A percentile compares a stretch with the other conserved stretches of the same genome.
phyloP scores from a whole-genome alignment of 2,329 filamentous ascomycete genomes.

The Monilinia fructicola region DNA sequence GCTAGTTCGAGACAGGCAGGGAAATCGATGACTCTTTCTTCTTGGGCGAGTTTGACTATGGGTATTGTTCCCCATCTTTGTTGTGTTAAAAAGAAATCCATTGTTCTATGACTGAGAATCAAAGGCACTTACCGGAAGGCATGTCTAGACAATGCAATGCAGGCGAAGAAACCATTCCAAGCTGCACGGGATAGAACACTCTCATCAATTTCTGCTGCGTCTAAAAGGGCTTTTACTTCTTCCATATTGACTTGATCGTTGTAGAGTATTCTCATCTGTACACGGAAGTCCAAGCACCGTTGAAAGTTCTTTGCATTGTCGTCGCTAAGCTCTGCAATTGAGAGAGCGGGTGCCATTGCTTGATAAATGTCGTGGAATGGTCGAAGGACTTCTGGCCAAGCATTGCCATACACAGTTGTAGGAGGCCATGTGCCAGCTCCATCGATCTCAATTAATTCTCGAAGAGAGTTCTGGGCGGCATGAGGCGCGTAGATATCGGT shows the following conservation, averaged over 20 bases:
- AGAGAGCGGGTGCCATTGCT: constrained; percentile 36
- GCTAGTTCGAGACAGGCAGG: constrained; percentile 39
- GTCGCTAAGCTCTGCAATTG: constrained; percentile 31
- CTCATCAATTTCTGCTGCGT: constrained; percentile 34
- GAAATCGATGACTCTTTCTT: constrained; percentile 39
- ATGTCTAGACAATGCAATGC: constrained; percentile 40
- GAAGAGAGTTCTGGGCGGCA: constrained; percentile 8
- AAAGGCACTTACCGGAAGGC: constrained; percentile 37
- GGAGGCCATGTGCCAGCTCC: constrained; percentile 36
- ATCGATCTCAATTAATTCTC: constrained; percentile 23
- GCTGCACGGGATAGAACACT: constrained; percentile 37
- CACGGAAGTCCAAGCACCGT: constrained; percentile 21
- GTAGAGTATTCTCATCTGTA: constrained; percentile 16
- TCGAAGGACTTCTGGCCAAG: constrained; percentile 38
- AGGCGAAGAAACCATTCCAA: constrained; percentile 42
- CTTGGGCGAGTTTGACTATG: constrained; percentile 41
- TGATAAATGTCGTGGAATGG: constrained; percentile 41
- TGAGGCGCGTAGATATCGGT: background rate
- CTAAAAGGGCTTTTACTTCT: constrained; percentile 11
- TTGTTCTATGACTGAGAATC: background rate
- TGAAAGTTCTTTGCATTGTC: constrained; percentile 38
- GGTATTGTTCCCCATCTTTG: constrained; percentile 42
- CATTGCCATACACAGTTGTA: constrained; percentile 27
- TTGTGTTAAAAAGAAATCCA: constrained; percentile 2
- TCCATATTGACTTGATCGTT: constrained; percentile 15